Conservation (phyloP, 805 yeast species). For the Saccharomycopsis fibuligera region DNA sequence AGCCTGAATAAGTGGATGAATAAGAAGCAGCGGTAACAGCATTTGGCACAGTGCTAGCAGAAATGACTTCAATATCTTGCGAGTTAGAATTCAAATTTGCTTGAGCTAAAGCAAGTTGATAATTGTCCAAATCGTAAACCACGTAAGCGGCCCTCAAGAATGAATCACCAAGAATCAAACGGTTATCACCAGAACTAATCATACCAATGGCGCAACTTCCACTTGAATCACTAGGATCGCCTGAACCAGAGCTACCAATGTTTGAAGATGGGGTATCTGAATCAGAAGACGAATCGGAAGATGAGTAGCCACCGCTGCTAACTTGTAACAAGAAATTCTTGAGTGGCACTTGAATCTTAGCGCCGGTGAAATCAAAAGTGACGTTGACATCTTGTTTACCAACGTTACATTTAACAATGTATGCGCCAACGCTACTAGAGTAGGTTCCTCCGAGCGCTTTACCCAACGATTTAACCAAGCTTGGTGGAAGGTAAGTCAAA, state of each 20-base stretch:
- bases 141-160: slow-evolving; percentile 47
- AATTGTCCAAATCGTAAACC: slow-evolving; percentile 47
- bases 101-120: slow-evolving; percentile 41
- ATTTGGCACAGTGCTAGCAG: slow-evolving; percentile 39
- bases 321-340: slow-evolving; percentile 25
- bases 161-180: slow-evolving; percentile 45
- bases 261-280: too few species aligned
- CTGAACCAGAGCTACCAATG: not conserved
- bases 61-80: slow-evolving; percentile 32
- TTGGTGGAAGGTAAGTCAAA: slow-evolving; percentile 38
- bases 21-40: slow-evolving; percentile 43
- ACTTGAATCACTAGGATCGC: slow-evolving; percentile 19
- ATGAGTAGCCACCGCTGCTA: not conserved
- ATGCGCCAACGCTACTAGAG: slow-evolving; percentile 37
- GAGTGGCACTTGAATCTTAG: slow-evolving; percentile 46
- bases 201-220: slow-evolving; percentile 42
- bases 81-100: slow-evolving; percentile 28
- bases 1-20: slow-evolving; percentile 36
- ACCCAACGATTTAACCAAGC: slow-evolving; percentile 26
- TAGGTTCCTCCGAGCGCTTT: slow-evolving; percentile 31
- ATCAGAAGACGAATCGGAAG: slow-evolving; percentile 22
- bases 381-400: slow-evolving; percentile 29
- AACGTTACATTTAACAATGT: slow-evolving; percentile 39
- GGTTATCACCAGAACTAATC: slow-evolving; percentile 29
- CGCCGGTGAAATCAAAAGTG: slow-evolving; percentile 53